phyloP scores from a whole-genome alignment of 441 rosid genomes.

The Melastoma candidum region DNA sequence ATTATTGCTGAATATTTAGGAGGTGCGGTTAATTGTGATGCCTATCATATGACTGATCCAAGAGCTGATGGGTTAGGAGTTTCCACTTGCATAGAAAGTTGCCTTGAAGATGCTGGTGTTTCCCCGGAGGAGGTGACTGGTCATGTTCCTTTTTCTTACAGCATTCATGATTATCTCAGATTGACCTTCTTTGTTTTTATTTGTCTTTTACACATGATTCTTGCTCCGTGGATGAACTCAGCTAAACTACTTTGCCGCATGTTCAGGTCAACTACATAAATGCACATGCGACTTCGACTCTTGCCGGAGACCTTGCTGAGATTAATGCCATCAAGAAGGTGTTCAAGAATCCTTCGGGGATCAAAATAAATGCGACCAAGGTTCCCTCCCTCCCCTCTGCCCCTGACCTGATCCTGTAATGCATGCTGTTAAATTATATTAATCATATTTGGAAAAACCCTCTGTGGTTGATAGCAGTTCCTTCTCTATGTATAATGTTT shows the following conservation, averaged over 20 bases:
- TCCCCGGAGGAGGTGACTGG: conserved; percentile 79
- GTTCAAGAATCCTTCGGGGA: conserved; percentile 66
- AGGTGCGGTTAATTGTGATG: conserved; percentile 97
- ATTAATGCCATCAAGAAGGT: conserved; percentile 91
- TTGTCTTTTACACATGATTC: not conserved
- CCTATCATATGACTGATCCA: conserved; percentile 99
- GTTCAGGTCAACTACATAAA: conserved; percentile 90
- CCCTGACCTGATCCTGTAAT: not conserved
- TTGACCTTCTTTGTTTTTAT: not conserved
- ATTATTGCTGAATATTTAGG: conserved; percentile 93
- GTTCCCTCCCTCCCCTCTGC: conserved; percentile 23
- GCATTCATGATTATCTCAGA: no score
- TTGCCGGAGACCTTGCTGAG: conserved; percentile 97
- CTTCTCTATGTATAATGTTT: conserved; percentile 2
- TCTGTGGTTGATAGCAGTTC: not conserved
- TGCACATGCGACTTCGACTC: conserved; percentile 93
- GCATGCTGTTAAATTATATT: not conserved
- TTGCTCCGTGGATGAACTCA: not conserved
- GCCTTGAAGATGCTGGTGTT: conserved; percentile 97
- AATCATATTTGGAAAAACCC: no score
- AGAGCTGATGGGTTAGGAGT: conserved; percentile 98
- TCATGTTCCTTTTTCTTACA: no score
- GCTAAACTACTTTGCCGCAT: not conserved
- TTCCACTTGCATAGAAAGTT: conserved; percentile 85
- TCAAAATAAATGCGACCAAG: conserved; percentile 96